Evolutionary conservation across 73 alveolate genomes (phyloP).

Genomic region (Paramecium biaurelia): DNA sequence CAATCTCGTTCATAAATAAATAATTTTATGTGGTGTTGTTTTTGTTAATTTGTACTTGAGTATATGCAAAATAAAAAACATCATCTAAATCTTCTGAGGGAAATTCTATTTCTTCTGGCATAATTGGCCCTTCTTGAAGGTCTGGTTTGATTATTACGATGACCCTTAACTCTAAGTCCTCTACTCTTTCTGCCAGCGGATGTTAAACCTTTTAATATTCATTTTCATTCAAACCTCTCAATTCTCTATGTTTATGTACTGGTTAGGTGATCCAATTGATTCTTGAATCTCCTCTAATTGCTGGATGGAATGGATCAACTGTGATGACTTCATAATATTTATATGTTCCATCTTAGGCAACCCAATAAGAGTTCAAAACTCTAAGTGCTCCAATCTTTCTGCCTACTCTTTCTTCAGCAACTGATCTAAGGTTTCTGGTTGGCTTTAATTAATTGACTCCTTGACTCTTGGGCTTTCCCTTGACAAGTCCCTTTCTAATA

Average conservation of each 20-base stretch:
- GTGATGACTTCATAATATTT: constrained; percentile 98
- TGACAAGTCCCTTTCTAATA: constrained; percentile 92
- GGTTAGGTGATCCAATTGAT: constrained; percentile 98
- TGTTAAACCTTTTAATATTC: constrained; percentile 79
- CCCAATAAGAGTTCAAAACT: constrained; percentile 99
- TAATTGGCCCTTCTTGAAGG: constrained; percentile 93
- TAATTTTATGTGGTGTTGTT: neutral
- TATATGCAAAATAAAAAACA: constrained; percentile 10
- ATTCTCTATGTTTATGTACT: constrained; percentile 96
- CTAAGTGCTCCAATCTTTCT: constrained; percentile 90
- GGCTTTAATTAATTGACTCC: constrained; percentile 97
- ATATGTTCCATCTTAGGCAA: constrained; percentile 98
- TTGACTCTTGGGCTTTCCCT: constrained; percentile 99
- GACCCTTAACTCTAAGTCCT: constrained; percentile 98
- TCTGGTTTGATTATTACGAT: constrained; percentile 88
- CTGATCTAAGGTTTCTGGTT: constrained; percentile 93
- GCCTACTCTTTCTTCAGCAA: constrained; percentile 99
- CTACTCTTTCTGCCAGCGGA: constrained; percentile 97
- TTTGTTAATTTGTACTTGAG: constrained; percentile 49
- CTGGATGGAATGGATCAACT: constrained; percentile 99
- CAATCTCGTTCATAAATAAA: constrained; percentile 46
- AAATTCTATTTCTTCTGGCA: constrained; percentile 90
- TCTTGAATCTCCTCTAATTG: constrained; percentile 98
- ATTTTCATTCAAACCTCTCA: constrained; percentile 68
- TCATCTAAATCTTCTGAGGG: constrained; percentile 97